Evolutionary conservation across 1,139 yeast species (phyloP), one percentile per base, ranked within the genome.

Genomic region (Pneumocystis jirovecii): DNA sequence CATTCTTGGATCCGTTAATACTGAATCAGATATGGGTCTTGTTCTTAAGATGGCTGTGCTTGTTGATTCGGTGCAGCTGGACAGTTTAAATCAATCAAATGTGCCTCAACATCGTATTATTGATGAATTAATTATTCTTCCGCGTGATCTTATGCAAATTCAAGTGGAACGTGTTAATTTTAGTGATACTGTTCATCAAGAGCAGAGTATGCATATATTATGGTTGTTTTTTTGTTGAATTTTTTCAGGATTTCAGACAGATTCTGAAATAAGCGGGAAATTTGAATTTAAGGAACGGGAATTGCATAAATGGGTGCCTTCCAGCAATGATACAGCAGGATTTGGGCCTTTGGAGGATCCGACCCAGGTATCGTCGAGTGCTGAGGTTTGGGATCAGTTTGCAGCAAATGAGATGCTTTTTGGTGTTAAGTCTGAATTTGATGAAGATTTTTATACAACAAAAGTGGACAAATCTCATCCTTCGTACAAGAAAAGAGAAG

Each of bases 401-500:
- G 87, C 89, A 66, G 95, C 84, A 21, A 93, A 95, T 75, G 86
- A 89, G 74, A 82, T 84, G 69, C 87, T 87, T 76, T 93, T 93
- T 75, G 97, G 97, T 57, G 87, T 93, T 64, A 86, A 83, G 69
- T 85, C 96, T 0, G 83, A 89, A 21, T 93, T 85, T 75, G 95
- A 93, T 75, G 99, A 93, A 75, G 85, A 86, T 73, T 79, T 87
- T 70, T 93, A 93, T 76, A 95, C 98, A 34, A 91, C 97, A 0
- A 83, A 83, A 69, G 85, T 93, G 71, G 83, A 91, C 74, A 86
- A 81, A 64, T 75, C 81, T 59, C 88, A 86, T 66, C 93, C 96
- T 15, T 89, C 87, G 70, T 95, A 83, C 74, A 76, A 80, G 63
- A 81, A 82, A 71, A 80, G 88, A 66, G 79, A 85, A 69, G 81